Evolutionary conservation across 306 rosid species (phyloP), one percentile per base, ranked within the genome.

Genomic region (Casuarina glauca): DNA sequence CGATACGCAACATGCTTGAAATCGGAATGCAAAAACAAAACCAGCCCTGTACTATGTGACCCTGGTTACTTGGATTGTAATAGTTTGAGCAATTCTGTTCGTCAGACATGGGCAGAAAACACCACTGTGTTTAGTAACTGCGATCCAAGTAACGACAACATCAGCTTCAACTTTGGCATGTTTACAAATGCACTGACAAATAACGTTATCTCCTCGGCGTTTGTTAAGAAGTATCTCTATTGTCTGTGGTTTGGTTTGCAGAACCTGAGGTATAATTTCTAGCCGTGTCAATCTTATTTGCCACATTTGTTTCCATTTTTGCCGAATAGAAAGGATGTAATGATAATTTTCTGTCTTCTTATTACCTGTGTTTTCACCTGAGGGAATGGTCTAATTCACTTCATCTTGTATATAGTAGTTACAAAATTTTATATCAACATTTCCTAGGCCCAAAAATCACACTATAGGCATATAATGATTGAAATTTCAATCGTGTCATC

Each of bases 161-260:
- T 17, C 67, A 74, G 3, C 73, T 94, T 94, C 93, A 72, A 84
- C 0, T 92, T 70, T 54, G 98, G 98, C 39, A 72, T 94, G 61
- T 94, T 90, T 55, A 87, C 64, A 75, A 74, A 36, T 50, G 96
- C 97, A 48, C 80, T 90, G 78, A 52, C 80, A 32, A 89, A 89
- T 15, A 81, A 83, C 55, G 93, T 90, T 71, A 62, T 92, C 49
- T 84, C 93, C 74, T 69, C 87, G 2, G 38, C 10, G 4, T 90
- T 94, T 82, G 11, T 86, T 6, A 85, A 88, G 84, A 94, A 94
- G 89, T 94, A 94, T 73, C 90, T 92, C 79, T 94, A 86, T 75
- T 94, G 97, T 81, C 87, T 94, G 5, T 94, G 98, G 97, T 92
- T 96, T 96, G 98, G 98, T 55, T 79, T 94, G 82, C 98, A 94